Percentiles rank a stretch among this genome's conserved stretches.
phyloP scores from a whole-genome alignment of 2,329 filamentous ascomycete genomes.

The Cordyceps militaris region DNA sequence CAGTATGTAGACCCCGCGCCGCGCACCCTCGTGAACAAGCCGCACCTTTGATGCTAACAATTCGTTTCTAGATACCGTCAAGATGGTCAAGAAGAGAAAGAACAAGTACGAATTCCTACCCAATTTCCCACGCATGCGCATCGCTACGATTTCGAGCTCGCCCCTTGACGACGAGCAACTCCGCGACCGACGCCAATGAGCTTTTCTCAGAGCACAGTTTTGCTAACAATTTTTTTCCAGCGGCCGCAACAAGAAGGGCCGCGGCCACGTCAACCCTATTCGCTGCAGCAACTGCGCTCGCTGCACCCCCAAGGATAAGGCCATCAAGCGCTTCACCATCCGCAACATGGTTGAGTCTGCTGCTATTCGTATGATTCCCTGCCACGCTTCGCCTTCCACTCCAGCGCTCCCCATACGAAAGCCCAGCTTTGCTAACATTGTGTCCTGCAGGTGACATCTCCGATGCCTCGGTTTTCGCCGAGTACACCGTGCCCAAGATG shows the following conservation, averaged over 20 bases:
- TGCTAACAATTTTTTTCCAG: slow-evolving; percentile 38
- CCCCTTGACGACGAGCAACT: not conserved
- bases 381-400: not conserved
- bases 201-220: not conserved
- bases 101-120: slow-evolving; percentile 46
- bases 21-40: not conserved
- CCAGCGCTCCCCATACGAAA: too few relatives aligned
- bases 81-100: slow-evolving; percentile 68
- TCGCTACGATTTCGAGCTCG: not conserved
- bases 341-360: slow-evolving; percentile 99
- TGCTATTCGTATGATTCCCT: slow-evolving; percentile 76
- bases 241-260: slow-evolving; percentile 99
- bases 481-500: slow-evolving; percentile 99
- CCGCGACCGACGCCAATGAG: not conserved
- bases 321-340: slow-evolving; percentile 99
- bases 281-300: slow-evolving; percentile 67
- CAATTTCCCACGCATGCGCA: slow-evolving; percentile 9
- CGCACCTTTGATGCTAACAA: slow-evolving; percentile 24
- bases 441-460: slow-evolving; percentile 89
- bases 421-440: slow-evolving; percentile 10
- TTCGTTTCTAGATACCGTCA: slow-evolving; percentile 45
- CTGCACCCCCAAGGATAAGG: slow-evolving; percentile 99
- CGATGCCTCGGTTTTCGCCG: slow-evolving; percentile 96
- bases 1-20: slow-evolving; percentile 15
- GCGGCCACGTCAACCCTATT: slow-evolving; percentile 99